Evolutionary conservation across 2,329 filamentous ascomycete species (phyloP).

Genomic region (Fusarium odoratissimum): DNA sequence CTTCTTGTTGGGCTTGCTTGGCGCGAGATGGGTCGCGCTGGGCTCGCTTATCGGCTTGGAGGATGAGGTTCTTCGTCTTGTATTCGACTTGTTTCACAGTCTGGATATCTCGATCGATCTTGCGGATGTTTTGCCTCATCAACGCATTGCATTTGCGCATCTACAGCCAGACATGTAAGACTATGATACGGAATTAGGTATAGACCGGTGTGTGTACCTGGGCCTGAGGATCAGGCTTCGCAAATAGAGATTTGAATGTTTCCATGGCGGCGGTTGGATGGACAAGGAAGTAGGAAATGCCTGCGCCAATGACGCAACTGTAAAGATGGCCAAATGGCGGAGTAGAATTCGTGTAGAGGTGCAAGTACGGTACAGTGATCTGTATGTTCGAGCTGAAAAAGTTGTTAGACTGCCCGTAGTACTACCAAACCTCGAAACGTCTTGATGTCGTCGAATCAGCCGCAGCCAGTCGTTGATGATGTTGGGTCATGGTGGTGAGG

Average conservation of each 20-base stretch:
- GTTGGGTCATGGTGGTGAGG: constrained; percentile 44
- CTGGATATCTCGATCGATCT: constrained; percentile 92
- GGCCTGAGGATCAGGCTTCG: constrained; percentile 90
- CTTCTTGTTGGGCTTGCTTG: constrained; percentile 83
- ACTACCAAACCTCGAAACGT: neutral
- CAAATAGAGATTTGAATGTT: constrained; percentile 85
- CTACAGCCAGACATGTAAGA: constrained; percentile 58
- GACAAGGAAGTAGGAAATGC: neutral
- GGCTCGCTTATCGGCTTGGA: constrained; percentile 83
- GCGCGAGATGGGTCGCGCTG: constrained; percentile 83
- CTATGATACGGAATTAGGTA: neutral
- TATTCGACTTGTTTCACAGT: constrained; percentile 81
- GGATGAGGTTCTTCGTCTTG: constrained; percentile 87
- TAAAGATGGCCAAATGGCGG: constrained; percentile 25
- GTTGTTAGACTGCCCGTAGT: neutral
- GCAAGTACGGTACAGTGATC: neutral
- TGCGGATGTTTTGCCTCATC: constrained; percentile 89
- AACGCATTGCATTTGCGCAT: constrained; percentile 95
- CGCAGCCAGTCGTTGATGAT: constrained; percentile 35
- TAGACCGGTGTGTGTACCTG: constrained; percentile 70
- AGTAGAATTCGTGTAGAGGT: neutral
- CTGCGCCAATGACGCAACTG: constrained; percentile 44
- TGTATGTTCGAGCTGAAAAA: neutral
- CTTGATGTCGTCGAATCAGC: constrained; percentile 25
- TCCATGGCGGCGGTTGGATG: constrained; percentile 72